Base-by-base conservation (phyloP, 208 protist genomes). In the Trypanosoma lewisi region DNA sequence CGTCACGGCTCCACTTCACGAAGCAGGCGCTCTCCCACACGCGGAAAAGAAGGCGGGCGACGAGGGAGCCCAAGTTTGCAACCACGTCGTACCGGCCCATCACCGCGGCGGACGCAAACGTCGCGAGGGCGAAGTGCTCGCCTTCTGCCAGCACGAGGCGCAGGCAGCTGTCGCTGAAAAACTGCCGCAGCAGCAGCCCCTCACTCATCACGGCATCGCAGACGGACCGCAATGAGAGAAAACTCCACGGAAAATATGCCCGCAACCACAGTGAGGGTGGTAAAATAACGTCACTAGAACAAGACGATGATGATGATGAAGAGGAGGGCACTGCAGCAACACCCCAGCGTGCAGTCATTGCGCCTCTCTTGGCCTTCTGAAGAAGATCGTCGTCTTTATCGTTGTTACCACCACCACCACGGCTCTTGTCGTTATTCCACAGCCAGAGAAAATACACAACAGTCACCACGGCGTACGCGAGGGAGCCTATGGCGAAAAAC, bases 1-100 rank as follows among this genome's bases (percentile, higher is more conserved):
- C 67, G 49, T 84, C 78, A 47, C 79, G 82, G 59, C 82, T 90
- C 89, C 92, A 97, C 41, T 75, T 76, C 37, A 78, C 74, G 51
- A 87, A 85, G 61, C 88, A 94, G 23, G 83, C 80, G 54, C 83
- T 91, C 67, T 98, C 93, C 78, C 95, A 94, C n/a, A 94, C 73
- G 19, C 87, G 82, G 47, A 97, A 97, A 21, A 98, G 59, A 37
- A 97, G 73, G 19, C 95, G 82, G 16, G 78, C 87, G 12, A 94
- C 75, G 11, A 97, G 58, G 39, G 91, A 88, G 42, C 95, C 95
- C 9, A 98, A 78, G 64, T 82, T 85, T n/a, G 72, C 80, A 28
- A 97, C 82, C 17, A 95, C 56, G 19, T 92, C 78, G 53, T 95
- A 97, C 44, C 93, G 80, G 12, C 91, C 93, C 36, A 94, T 89